Base-by-base conservation (phyloP, 2,329 filamentous ascomycete species). In the Cytospora piceicola region DNA sequence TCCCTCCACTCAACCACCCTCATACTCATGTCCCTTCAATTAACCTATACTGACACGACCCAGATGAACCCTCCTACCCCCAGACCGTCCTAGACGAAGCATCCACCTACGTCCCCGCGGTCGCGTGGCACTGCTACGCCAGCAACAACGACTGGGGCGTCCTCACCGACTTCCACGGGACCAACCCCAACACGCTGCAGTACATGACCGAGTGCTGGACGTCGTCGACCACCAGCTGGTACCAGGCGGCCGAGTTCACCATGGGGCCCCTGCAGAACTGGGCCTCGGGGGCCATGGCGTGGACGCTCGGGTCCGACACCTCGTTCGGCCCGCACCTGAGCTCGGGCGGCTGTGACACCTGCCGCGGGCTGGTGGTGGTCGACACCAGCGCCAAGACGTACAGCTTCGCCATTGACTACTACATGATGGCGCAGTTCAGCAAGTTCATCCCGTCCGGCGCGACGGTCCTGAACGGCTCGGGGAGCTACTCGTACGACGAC, bases 321-420 rank as follows among this genome's bases (percentile, higher is more conserved):
- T 72, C 74, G 15, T 78, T 78, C 66, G 80, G 80, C 2, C 81
- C 81, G 0, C 76, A 79, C 61, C 74, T 81, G 29, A 71, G 75
- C 12, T 77, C 77, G 46, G 75, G 76, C 36, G 77, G 76, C 6
- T 83, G 80, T 71, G 68, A 67, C 27, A 74, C 73, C 12, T 83
- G 81, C 72, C 77, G 76, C 1, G 86, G 86, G 12, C 78, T 89
- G 7, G 83, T 87, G 55, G 83, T 83, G 4, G 77, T 89, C 66
- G 83, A 89, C 75, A 81, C 74, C 11, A 71, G 73, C 9, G 70
- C 75, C 14, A 75, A 75, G 27, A 78, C 76, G 3, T 85, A 85
- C 72, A 75, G 73, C 4, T 78, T 80, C 67, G 79, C 78, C 30
- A 76, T 81, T 8, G 81, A 83, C 67, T 85, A 84, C 73, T 85